These are phyloP conservation scores for Dichotomopilus funicola DNA, from an alignment of 2,329 filamentous ascomycete genomes.

Conservation along the genomic window DNA sequence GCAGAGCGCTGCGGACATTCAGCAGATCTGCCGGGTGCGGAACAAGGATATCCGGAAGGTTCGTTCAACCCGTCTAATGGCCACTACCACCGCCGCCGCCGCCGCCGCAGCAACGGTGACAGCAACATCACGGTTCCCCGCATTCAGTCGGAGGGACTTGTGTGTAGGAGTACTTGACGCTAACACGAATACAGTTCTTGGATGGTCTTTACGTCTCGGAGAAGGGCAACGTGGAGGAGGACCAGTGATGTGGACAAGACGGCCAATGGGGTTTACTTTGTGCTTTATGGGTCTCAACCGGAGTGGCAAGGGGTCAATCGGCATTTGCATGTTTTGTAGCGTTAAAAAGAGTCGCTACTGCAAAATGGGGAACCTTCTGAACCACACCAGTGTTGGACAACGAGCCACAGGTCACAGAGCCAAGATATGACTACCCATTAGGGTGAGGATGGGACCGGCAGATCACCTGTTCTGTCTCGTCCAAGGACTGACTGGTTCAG, in stretches of 20 bases:
- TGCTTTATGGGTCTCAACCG: slow-evolving; percentile 54
- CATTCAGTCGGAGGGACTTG: background rate
- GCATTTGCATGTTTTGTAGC: slow-evolving; percentile 55
- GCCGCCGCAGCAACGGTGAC: background rate
- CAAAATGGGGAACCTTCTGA: slow-evolving; percentile 30
- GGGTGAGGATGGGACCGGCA: no score
- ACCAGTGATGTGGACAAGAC: slow-evolving; percentile 37
- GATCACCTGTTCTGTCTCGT: no score
- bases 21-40: slow-evolving; percentile 98
- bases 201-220: slow-evolving; percentile 99
- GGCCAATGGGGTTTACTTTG: slow-evolving; percentile 30
- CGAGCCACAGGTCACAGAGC: no score
- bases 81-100: no score
- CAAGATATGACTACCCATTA: no score
- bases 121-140: background rate
- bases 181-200: slow-evolving; percentile 65
- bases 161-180: background rate
- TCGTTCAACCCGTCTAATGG: slow-evolving; percentile 24
- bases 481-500: no score
- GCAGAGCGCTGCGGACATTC: slow-evolving; percentile 97
- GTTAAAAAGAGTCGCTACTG: slow-evolving; percentile 25
- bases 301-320: slow-evolving; percentile 56
- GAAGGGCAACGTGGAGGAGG: slow-evolving; percentile 87
- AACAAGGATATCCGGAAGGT: slow-evolving; percentile 99
- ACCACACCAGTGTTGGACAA: slow-evolving; percentile 18